Conservation (phyloP, 345 rosid genomes). For the Angophora floribunda region DNA sequence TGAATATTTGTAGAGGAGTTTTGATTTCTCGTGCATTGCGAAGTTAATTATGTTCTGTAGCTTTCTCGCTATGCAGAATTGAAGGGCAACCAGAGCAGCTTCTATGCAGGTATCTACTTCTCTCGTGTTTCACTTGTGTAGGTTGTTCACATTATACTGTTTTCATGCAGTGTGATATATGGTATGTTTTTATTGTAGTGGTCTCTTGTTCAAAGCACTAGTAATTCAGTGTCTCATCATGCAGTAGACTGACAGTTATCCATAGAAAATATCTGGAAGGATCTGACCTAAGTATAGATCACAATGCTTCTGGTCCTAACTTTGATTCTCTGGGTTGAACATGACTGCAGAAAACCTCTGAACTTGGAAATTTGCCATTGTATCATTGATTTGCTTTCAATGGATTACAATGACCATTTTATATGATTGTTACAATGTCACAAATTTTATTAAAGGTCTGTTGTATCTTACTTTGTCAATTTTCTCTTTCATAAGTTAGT, state of each 20-base stretch:
- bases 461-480: neutral
- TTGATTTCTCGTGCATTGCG: neutral
- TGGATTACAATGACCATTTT: neutral
- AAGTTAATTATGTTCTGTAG: neutral
- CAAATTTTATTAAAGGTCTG: neutral
- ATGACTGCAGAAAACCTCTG: neutral
- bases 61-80: conserved; percentile 35
- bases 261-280: neutral
- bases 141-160: neutral
- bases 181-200: neutral
- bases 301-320: neutral
- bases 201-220: neutral
- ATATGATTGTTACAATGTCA: neutral
- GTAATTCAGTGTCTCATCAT: neutral
- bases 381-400: neutral
- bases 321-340: neutral
- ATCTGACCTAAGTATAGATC: neutral
- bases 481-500: neutral
- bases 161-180: neutral
- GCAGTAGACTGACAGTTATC: neutral
- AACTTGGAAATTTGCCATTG: neutral
- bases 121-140: neutral
- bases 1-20: neutral
- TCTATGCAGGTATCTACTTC: conserved; percentile 47
- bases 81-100: conserved; percentile 71